A percentile compares a stretch with the other conserved stretches of the same genome.
Evolutionary conservation across 768 basidiomycete genomes (phyloP).

Genomic region (Agaricus subrufescens): DNA sequence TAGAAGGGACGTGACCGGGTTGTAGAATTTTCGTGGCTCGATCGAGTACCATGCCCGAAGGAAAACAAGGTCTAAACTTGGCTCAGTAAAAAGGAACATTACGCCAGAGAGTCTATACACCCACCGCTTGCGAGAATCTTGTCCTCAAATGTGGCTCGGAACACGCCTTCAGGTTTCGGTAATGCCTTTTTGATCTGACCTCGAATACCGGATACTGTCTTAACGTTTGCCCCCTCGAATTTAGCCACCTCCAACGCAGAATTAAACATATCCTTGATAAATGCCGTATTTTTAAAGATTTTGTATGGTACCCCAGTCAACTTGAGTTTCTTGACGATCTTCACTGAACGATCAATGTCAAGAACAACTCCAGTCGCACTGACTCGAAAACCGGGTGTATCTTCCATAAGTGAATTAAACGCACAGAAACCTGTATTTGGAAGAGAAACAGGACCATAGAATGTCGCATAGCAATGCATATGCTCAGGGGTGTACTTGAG

Average conservation of each 20-base stretch:
- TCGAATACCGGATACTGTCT: slow-evolving; percentile 92
- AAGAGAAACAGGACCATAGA: slow-evolving; percentile 88
- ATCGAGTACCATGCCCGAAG: slow-evolving; percentile 96
- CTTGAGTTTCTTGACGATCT: slow-evolving; percentile 98
- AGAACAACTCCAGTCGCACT: slow-evolving; percentile 93
- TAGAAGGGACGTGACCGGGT: slow-evolving; percentile 89
- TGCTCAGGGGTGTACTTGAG: slow-evolving; percentile 99
- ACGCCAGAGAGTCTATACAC: slow-evolving; percentile 21
- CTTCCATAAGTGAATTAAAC: slow-evolving; percentile 79
- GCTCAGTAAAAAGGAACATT: slow-evolving; percentile 3
- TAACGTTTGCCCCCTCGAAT: slow-evolving; percentile 96
- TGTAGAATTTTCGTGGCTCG: slow-evolving; percentile 93
- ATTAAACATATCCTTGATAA: slow-evolving; percentile 96
- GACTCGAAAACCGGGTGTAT: slow-evolving; percentile 75
- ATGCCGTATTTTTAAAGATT: slow-evolving; percentile 99
- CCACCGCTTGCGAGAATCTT: slow-evolving; percentile 93
- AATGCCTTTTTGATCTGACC: slow-evolving; percentile 97
- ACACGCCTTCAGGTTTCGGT: slow-evolving; percentile 92
- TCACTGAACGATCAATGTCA: slow-evolving; percentile 86
- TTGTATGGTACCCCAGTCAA: slow-evolving; percentile 93
- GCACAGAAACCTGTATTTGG: slow-evolving; percentile 98
- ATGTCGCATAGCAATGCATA: slow-evolving; percentile 98
- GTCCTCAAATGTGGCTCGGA: slow-evolving; percentile 97
- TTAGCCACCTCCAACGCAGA: slow-evolving; percentile 93
- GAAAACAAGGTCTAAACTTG: slow-evolving; percentile 78